Evolutionary conservation across 768 basidiomycete genomes (phyloP).

Genomic region (Tylopilus intermedius): DNA sequence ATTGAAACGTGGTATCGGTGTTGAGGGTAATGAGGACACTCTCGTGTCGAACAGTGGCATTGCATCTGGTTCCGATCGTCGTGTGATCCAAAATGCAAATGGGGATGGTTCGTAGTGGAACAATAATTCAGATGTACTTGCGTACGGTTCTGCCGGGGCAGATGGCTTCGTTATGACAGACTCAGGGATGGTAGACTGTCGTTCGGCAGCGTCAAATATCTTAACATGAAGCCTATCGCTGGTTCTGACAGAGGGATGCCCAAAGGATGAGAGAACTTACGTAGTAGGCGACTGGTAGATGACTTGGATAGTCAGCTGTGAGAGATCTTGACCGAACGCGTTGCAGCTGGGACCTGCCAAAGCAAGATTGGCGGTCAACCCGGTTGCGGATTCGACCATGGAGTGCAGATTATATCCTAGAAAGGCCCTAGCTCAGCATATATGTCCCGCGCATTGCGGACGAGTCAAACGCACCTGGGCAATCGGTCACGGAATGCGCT

Average conservation of each 20-base stretch:
- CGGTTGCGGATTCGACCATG: constrained; percentile 38
- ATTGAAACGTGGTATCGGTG: constrained; percentile 51
- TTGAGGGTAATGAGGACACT: constrained; percentile 49
- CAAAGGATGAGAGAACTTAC: constrained; percentile 23
- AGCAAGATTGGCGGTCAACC: constrained; percentile 49
- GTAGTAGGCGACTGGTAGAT: constrained; percentile 53
- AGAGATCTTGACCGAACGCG: constrained; percentile 56
- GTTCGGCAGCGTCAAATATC: constrained; percentile 52
- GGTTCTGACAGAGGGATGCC: background rate
- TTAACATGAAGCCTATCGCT: constrained; percentile 55
- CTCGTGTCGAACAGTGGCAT: constrained; percentile 68
- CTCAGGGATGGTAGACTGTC: constrained; percentile 62
- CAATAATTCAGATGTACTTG: constrained; percentile 49
- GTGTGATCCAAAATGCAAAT: constrained; percentile 77
- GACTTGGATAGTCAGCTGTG: constrained; percentile 54
- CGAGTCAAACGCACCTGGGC: constrained; percentile 21
- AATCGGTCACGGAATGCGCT: constrained; percentile 22
- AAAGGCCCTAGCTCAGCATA: background rate
- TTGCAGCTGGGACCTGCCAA: constrained; percentile 56
- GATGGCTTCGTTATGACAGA: constrained; percentile 43
- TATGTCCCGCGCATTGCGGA: background rate
- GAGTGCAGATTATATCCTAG: constrained; percentile 50
- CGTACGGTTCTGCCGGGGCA: constrained; percentile 30
- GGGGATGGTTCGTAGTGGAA: constrained; percentile 62
- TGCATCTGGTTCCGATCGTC: constrained; percentile 50